Evolutionary conservation across 2,329 filamentous ascomycete species (phyloP), one percentile per base, ranked within the genome.

Genomic region (Ophiostoma himal-ulmi): DNA sequence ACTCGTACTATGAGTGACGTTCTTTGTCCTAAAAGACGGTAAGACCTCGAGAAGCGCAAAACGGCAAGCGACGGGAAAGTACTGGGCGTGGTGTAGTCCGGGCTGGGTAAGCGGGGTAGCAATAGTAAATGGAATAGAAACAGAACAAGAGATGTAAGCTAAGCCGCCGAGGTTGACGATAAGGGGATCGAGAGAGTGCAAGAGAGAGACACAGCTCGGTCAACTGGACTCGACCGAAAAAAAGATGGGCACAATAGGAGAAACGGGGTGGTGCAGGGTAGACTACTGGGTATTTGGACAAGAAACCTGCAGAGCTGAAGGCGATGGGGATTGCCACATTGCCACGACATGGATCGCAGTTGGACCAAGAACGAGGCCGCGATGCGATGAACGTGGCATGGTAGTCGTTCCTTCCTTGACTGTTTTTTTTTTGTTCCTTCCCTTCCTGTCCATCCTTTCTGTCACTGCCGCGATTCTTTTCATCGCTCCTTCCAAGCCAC

Each of bases 41-140:
- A n/a, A n/a, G 4, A 57, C n/a, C 52, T 13, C 52, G 48, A n/a
- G 13, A n/a, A 20, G 26, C 57, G 30, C 26, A 34, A 62, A 36
- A 57, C 52, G 52, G 52, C 22, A 10, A 57, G 52, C 52, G 52
- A 26, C 52, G 52, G 20, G 37, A 60, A 69, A 64, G 54, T 60
- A 39, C 68, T 17, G 41, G 30, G 52, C n/a, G 52, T 54, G 17
- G 52, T 48, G 39, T 44, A 13, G 39, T 17, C 14, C 39, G 39
- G 3, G n/a, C 30, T 26, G 48, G 48, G 48, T n/a, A 26, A 26
- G 52, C 52, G 52, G 52, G 52, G 57, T 60, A 14, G 22, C n/a
- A 22, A 37, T n/a, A 37, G 37, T 39, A 2, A 34, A 60, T 34
- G 26, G 30, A 22, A 52, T 37, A 69, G n/a, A 34, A 34, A 41